Conservation (phyloP, 352 stramenopile species). For the Phytophthora pinifolia region DNA sequence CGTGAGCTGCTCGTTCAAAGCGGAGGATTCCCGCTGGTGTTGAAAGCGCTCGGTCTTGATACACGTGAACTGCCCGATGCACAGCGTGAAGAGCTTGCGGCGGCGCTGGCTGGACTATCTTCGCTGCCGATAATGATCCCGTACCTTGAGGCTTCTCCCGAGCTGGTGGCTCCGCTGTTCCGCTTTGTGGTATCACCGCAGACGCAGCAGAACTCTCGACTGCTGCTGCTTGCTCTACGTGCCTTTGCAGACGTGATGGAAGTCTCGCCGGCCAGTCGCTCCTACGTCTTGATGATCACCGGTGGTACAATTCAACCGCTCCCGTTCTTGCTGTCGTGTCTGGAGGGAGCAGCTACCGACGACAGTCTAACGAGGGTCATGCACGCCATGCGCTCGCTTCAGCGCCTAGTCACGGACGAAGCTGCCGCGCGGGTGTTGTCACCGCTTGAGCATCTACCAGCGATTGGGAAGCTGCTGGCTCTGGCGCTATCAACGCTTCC, state of each 20-base stretch:
- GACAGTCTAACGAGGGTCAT: conserved; percentile 36
- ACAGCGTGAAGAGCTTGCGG: conserved; percentile 24
- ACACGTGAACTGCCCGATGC: conserved; percentile 8
- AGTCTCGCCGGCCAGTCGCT: conserved; percentile 42
- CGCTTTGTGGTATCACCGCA: conserved; percentile 52
- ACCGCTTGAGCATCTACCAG: conserved; percentile 25
- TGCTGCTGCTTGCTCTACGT: conserved; percentile 45
- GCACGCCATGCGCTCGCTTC: conserved; percentile 47
- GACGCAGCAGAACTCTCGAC: conserved; percentile 19
- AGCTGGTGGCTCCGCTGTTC: conserved; percentile 58
- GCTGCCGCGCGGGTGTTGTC: conserved; percentile 38
- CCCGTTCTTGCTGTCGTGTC: conserved; percentile 49
- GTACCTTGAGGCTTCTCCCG: conserved; percentile 22
- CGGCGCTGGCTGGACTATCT: conserved; percentile 20
- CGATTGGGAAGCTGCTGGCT: conserved; percentile 40
- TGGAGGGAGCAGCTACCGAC: conserved; percentile 21
- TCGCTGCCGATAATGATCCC: conserved; percentile 15
- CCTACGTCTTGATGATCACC: conserved; percentile 35
- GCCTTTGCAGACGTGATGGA: conserved; percentile 59
- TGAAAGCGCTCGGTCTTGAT: conserved; percentile 30
- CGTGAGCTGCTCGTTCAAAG: conserved; percentile 28
- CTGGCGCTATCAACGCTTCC: conserved; percentile 7
- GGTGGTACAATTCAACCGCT: conserved; percentile 28
- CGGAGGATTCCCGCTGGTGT: conserved; percentile 42
- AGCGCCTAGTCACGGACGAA: conserved; percentile 61